A percentile compares a stretch with the other conserved stretches of the same genome.
Evolutionary conservation across 345 rosid genomes (phyloP).

Genomic region (Triadica sebifera): DNA sequence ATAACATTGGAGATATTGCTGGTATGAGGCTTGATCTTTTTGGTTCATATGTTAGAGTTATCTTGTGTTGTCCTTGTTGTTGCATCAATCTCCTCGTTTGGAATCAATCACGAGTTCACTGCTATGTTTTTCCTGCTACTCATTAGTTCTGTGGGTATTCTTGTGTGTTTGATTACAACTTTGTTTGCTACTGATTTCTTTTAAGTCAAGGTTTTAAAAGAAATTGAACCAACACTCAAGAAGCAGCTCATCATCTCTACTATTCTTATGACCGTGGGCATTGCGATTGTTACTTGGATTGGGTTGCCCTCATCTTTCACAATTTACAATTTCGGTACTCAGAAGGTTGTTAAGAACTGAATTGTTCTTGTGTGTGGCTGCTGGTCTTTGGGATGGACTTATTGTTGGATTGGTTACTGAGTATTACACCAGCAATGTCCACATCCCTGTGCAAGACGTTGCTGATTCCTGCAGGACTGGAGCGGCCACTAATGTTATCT

Average conservation of each 20-base stretch:
- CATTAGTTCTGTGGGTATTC: conserved; percentile 59
- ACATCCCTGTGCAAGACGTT: conserved; percentile 54
- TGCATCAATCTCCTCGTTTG: conserved; percentile 72
- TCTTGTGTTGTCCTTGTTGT: conserved; percentile 77
- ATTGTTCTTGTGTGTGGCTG: conserved; percentile 58
- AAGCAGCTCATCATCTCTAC: conserved; percentile 70
- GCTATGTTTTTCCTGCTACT: conserved; percentile 60
- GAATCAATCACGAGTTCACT: conserved; percentile 64
- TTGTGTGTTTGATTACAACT: conserved; percentile 67
- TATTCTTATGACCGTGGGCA: conserved; percentile 55
- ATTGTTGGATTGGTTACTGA: conserved; percentile 66
- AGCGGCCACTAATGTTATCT: conserved; percentile 82
- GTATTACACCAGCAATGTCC: conserved; percentile 72
- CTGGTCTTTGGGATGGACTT: conserved; percentile 75
- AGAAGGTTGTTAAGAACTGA: conserved; percentile 68
- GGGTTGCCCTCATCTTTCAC: conserved; percentile 57
- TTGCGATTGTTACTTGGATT: conserved; percentile 55
- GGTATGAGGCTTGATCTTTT: conserved; percentile 84
- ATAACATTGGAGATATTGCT: conserved; percentile 74
- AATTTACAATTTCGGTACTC: conserved; percentile 60
- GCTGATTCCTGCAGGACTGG: conserved; percentile 61
- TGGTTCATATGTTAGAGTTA: conserved; percentile 70
- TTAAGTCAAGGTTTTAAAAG: conserved; percentile 60
- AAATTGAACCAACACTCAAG: conserved; percentile 65
- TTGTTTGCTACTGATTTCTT: conserved; percentile 67